These are phyloP conservation scores for Dalbergia cochinchinensis DNA, from an alignment of 306 rosid species.

Conservation along the genomic window DNA sequence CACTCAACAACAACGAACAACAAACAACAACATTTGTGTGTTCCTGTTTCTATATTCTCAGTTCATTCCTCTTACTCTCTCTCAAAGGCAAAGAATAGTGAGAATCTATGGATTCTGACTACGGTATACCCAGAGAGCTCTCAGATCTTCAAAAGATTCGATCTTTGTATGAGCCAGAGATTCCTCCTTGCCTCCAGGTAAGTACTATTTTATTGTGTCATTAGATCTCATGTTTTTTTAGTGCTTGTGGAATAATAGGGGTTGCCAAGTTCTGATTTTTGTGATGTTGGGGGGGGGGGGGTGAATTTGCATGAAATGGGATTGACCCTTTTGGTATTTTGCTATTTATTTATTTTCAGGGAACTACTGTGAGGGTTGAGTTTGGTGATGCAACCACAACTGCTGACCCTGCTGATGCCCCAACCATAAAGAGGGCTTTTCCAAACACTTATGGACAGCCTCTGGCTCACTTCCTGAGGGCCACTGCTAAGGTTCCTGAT, in stretches of 20 bases:
- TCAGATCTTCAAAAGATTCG: slow-evolving; percentile 84
- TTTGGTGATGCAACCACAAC: slow-evolving; percentile 88
- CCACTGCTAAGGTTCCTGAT: slow-evolving; percentile 87
- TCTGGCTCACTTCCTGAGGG: slow-evolving; percentile 97
- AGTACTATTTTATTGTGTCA: background rate
- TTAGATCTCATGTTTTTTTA: slow-evolving; percentile 37
- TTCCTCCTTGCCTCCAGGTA: slow-evolving; percentile 81
- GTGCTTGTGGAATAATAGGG: background rate
- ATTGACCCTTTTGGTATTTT: slow-evolving; percentile 31
- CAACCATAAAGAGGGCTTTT: slow-evolving; percentile 65
- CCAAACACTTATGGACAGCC: slow-evolving; percentile 89
- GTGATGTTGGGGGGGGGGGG: slow-evolving; percentile 4
- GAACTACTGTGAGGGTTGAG: slow-evolving; percentile 95
- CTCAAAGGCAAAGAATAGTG: background rate
- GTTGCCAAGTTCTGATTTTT: background rate
- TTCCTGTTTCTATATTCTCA: background rate
- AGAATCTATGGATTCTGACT: slow-evolving; percentile 76
- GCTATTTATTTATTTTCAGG: slow-evolving; percentile 53
- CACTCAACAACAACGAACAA: background rate
- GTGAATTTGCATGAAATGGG: slow-evolving; percentile 18
- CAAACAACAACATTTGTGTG: slow-evolving; percentile 18
- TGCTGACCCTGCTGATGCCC: slow-evolving; percentile 79
- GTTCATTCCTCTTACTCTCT: background rate
- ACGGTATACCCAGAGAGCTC: slow-evolving; percentile 92
- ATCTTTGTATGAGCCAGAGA: slow-evolving; percentile 77